Evolutionary conservation across 2,329 filamentous ascomycete genomes (phyloP).

Genomic region (Coniochaeta hoffmannii): DNA sequence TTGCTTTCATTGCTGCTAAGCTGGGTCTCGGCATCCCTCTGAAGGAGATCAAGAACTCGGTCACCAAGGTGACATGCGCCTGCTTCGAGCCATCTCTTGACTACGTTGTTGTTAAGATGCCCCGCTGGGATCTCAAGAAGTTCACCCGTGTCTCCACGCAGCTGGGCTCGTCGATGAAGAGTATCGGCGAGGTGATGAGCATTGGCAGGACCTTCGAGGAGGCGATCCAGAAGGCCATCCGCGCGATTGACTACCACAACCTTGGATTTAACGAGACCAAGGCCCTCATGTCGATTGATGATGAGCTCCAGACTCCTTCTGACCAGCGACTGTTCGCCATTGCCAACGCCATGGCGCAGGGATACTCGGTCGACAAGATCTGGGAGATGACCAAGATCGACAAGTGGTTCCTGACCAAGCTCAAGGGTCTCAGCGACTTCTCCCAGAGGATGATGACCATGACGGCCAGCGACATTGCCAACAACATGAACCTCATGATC

Average conservation of each 20-base stretch:
- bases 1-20: slow-evolving; percentile 96
- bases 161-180: slow-evolving; percentile 98
- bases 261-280: slow-evolving; percentile 88
- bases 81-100: slow-evolving; percentile 98
- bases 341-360: slow-evolving; percentile 92
- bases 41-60: slow-evolving; percentile 93
- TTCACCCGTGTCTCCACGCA: slow-evolving; percentile 95
- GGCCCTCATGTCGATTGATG: slow-evolving; percentile 90
- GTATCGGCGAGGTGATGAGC: slow-evolving; percentile 97
- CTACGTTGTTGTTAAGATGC: slow-evolving; percentile 98
- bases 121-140: slow-evolving; percentile 97
- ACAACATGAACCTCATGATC: slow-evolving; percentile 59
- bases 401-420: slow-evolving; percentile 92
- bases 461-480: slow-evolving; percentile 55
- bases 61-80: slow-evolving; percentile 91
- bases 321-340: slow-evolving; percentile 97
- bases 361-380: slow-evolving; percentile 92
- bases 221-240: slow-evolving; percentile 96
- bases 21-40: slow-evolving; percentile 89
- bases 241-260: slow-evolving; percentile 91
- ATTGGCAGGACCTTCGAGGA: slow-evolving; percentile 96
- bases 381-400: slow-evolving; percentile 98
- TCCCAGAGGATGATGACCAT: slow-evolving; percentile 68
- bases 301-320: slow-evolving; percentile 92
- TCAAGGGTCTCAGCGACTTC: slow-evolving; percentile 88